Conservation (phyloP, 331 rosid species). For the Quercus phellos region DNA sequence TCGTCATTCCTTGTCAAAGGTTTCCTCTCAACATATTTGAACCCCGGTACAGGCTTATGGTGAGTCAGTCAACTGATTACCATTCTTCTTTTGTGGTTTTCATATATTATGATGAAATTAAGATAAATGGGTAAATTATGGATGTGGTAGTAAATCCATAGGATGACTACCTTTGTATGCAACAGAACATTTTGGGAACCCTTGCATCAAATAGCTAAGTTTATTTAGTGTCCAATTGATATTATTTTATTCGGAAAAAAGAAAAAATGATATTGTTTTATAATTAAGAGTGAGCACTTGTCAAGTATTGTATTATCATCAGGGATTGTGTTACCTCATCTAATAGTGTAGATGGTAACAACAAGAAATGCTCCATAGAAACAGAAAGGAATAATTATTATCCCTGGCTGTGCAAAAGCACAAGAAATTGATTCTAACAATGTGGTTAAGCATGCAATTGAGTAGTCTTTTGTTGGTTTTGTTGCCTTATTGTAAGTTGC, state of each 20-base stretch:
- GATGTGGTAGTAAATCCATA: neutral
- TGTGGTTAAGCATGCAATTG: neutral
- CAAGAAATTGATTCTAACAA: neutral
- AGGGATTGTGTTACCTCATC: neutral
- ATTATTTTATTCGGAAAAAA: too few relatives aligned
- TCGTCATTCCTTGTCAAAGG: conserved; percentile 89
- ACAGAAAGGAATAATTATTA: neutral
- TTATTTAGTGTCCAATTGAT: neutral
- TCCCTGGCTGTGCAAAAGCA: neutral
- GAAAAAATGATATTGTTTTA: neutral
- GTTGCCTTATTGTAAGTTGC: neutral
- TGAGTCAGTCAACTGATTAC: conserved; percentile 37
- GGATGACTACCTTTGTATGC: neutral
- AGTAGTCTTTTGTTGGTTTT: neutral
- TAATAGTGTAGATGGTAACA: neutral
- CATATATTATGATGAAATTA: neutral
- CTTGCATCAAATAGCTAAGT: neutral
- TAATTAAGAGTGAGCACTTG: neutral
- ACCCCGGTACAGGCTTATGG: conserved; percentile 99
- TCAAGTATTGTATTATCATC: neutral
- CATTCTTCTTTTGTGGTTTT: neutral
- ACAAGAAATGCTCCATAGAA: neutral
- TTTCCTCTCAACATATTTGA: conserved; percentile 92
- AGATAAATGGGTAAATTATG: neutral
- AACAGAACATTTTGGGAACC: neutral